phyloP scores from a whole-genome alignment of 805 yeast genomes.

The Ogataea angusta region DNA sequence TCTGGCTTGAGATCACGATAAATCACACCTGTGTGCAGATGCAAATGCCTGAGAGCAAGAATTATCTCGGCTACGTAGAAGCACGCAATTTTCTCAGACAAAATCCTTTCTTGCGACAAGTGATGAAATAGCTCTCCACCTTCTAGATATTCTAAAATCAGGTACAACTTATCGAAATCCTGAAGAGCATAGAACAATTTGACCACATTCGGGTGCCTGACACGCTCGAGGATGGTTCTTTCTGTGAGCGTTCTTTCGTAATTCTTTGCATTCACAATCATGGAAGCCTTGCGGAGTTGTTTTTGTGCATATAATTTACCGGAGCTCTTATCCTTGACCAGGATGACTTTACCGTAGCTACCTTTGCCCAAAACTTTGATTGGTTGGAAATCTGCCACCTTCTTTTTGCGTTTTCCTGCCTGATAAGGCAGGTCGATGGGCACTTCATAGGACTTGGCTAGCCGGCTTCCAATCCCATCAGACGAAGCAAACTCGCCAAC shows the following conservation, averaged over 20 bases:
- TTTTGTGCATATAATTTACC: conserved; percentile 80
- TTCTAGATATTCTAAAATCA: conserved; percentile 75
- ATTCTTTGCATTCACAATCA: conserved; percentile 54
- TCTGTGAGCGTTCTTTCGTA: conserved; percentile 81
- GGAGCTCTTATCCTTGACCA: conserved; percentile 63
- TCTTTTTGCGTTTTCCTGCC: conserved; percentile 24
- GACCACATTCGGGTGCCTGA: conserved; percentile 79
- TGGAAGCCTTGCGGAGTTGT: conserved; percentile 77
- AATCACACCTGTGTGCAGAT: conserved; percentile 68
- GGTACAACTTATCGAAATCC: conserved; percentile 70
- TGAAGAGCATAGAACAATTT: conserved; percentile 81
- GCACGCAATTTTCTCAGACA: conserved; percentile 64
- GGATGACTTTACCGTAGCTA: conserved; percentile 81
- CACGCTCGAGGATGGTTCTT: conserved; percentile 64
- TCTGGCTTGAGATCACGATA: conserved; percentile 90
- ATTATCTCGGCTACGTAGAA: conserved; percentile 81
- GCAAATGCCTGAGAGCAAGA: conserved; percentile 72
- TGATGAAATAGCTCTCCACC: conserved; percentile 85
- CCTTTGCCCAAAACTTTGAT: conserved; percentile 81
- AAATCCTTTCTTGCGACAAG: conserved; percentile 44
- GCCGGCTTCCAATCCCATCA: conserved; percentile 5
- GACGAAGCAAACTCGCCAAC: not conserved
- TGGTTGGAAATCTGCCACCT: conserved; percentile 61
- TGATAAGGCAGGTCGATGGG: conserved; percentile 14
- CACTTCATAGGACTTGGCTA: conserved; percentile 35